These are phyloP conservation scores for Colletotrichum costaricense DNA, from an alignment of 2,329 filamentous ascomycete species.

Conservation along the genomic window DNA sequence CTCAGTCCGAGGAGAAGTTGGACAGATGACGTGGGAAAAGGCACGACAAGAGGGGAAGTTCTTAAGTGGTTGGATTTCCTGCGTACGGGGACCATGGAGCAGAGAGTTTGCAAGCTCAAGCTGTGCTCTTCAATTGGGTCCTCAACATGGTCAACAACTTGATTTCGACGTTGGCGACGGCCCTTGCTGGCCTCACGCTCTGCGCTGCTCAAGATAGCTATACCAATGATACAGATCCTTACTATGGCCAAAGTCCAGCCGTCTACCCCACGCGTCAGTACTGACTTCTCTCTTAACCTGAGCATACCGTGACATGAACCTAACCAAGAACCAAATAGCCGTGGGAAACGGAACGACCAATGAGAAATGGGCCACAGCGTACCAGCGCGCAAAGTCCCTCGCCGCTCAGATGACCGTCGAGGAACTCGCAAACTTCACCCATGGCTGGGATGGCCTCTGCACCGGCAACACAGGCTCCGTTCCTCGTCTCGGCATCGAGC, in stretches of 20 bases:
- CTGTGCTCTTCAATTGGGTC: neutral
- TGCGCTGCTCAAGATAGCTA: slow-evolving; percentile 17
- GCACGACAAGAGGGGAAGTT: neutral
- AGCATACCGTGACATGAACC: neutral
- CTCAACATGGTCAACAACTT: slow-evolving; percentile 12
- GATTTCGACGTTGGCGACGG: neutral
- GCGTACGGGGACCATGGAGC: neutral
- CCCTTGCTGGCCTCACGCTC: slow-evolving; percentile 2
- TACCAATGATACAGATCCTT: slow-evolving; percentile 19
- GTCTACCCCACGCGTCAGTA: slow-evolving; percentile 42
- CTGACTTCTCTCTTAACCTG: neutral
- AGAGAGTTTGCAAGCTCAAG: neutral
- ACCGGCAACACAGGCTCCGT: slow-evolving; percentile 60
- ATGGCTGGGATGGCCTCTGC: slow-evolving; percentile 37
- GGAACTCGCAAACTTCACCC: slow-evolving; percentile 64
- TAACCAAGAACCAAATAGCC: neutral
- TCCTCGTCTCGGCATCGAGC: slow-evolving; percentile 55
- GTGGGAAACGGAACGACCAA: slow-evolving; percentile 17
- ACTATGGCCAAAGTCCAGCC: slow-evolving; percentile 37
- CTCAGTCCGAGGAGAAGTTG: neutral
- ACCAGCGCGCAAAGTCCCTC: slow-evolving; percentile 66
- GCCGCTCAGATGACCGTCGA: slow-evolving; percentile 73
- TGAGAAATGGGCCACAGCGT: slow-evolving; percentile 66
- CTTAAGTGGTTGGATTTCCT: neutral
- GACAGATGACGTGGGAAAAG: neutral